Base-by-base conservation (phyloP, 352 stramenopile species). In the Pythium brassicae region DNA sequence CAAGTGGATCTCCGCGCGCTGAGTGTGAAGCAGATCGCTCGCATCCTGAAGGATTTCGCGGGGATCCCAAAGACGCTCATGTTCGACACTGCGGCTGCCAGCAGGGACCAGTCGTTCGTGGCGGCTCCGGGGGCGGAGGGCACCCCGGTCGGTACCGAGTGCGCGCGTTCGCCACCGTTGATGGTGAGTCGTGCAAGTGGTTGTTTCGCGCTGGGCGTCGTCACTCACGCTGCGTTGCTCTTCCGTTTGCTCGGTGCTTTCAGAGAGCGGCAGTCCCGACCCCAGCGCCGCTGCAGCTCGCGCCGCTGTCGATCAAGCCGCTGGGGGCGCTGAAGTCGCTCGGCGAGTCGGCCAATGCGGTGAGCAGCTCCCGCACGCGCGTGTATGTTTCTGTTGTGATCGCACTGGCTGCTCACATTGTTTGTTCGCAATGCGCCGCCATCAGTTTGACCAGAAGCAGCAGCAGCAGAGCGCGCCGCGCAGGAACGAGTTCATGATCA, bases 21-120 rank as follows among this genome's bases (percentile, higher is more conserved):
- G 27, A 52, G 60, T 1, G 32, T 86, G 20, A 49, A 64, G 10
- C 61, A 83, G 1, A 66, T 86, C 4, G 58, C 67, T 3, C 55
- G 19, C 1, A 65, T 79, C 19, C 48, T 86, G 4, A 62, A 65
- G 22, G 62, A 65, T 20, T 58, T 86, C 32, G 51, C 63, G 2
- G 62, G 48, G 3, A 34, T 62, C 3, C 8, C 57, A 6, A 74
- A 69, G 27, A 63, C 50, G 2, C 43, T 87, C 10, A 57, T 68
- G 17, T 87, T 87, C 55, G 70, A 78, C 32, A 74, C 55, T 9
- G 50, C 25, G 42, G n/a, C n/a, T n/a, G n/a, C n/a, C n/a, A n/a
- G n/a, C n/a, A n/a, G n/a, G n/a, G n/a, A n/a, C n/a, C n/a, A n/a
- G n/a, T n/a, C n/a, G n/a, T n/a, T n/a, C n/a, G n/a, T n/a, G n/a